Evolutionary conservation across 306 rosid genomes (phyloP).

Genomic region (Ceratonia siliqua): DNA sequence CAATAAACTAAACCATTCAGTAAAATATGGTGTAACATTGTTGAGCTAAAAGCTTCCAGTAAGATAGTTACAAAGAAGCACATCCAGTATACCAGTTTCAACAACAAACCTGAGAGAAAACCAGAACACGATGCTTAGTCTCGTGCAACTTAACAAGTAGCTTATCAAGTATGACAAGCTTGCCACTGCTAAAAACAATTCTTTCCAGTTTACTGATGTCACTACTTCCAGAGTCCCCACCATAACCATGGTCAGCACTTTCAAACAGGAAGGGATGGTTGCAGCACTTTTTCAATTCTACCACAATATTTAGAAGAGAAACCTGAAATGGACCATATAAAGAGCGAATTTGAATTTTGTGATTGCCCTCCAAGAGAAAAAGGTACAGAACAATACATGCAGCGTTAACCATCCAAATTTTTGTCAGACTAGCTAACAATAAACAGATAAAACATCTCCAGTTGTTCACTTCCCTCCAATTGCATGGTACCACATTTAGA

Average conservation of each 20-base stretch:
- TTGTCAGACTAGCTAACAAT: slow-evolving; percentile 14
- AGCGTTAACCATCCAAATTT: neutral
- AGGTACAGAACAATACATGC: neutral
- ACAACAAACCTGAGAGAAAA: slow-evolving; percentile 91
- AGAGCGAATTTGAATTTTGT: slow-evolving; percentile 1
- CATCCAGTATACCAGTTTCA: slow-evolving; percentile 3
- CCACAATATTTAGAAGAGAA: slow-evolving; percentile 95
- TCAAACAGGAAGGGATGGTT: slow-evolving; percentile 98
- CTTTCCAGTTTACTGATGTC: slow-evolving; percentile 90
- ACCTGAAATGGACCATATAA: slow-evolving; percentile 58
- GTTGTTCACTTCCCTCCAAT: too few species aligned
- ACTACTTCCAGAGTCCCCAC: slow-evolving; percentile 71
- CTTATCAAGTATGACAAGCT: slow-evolving; percentile 94
- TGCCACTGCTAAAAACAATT: slow-evolving; percentile 94
- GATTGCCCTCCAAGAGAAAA: neutral
- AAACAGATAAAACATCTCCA: too few species aligned
- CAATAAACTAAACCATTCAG: neutral
- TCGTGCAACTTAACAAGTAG: slow-evolving; percentile 89
- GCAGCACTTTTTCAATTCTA: slow-evolving; percentile 98
- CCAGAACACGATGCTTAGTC: slow-evolving; percentile 94
- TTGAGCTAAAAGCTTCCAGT: neutral
- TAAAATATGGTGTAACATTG: neutral
- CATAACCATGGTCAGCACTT: slow-evolving; percentile 99
- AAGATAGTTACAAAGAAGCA: slow-evolving; percentile 18
- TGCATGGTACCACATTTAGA: neutral